These are phyloP conservation scores for Chrysanthemum lavandulifolium DNA, from an alignment of 129 eudicot genomes.

Conservation along the genomic window DNA sequence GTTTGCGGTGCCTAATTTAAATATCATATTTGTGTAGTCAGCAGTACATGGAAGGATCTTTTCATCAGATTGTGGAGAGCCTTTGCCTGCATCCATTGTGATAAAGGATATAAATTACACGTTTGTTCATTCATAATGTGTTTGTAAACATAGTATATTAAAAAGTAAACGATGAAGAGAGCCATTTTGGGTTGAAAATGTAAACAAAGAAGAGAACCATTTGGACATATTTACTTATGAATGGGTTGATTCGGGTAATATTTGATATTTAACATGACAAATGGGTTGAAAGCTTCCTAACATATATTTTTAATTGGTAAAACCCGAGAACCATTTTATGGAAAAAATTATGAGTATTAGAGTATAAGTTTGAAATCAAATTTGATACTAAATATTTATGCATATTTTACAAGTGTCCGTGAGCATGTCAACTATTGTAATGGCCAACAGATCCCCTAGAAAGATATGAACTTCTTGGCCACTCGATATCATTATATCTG, in stretches of 20 bases:
- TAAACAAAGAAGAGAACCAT: neutral
- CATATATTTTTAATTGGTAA: no score
- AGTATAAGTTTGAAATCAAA: no score
- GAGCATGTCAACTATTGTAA: no score
- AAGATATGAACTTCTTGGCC: no score
- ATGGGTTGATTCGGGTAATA: neutral
- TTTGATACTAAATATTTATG: no score
- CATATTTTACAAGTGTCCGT: no score
- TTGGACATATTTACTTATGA: neutral
- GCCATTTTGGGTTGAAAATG: neutral
- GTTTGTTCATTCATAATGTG: constrained; percentile 36
- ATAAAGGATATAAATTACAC: constrained; percentile 75
- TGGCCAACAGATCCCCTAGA: no score
- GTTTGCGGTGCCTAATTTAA: neutral
- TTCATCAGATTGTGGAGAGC: constrained; percentile 75
- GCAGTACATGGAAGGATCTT: constrained; percentile 83
- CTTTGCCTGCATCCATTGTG: constrained; percentile 74
- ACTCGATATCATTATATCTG: no score
- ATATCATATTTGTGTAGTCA: constrained; percentile 38
- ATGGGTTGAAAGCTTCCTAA: neutral
- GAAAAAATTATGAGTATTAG: no score
- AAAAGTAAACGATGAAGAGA: neutral
- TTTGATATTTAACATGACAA: neutral
- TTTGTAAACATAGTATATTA: neutral
- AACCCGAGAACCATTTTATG: no score